A percentile compares a stretch with the other conserved stretches of the same genome.
phyloP scores from a whole-genome alignment of 1,284 basidiomycete genomes.

The Bjerkandera adusta region DNA sequence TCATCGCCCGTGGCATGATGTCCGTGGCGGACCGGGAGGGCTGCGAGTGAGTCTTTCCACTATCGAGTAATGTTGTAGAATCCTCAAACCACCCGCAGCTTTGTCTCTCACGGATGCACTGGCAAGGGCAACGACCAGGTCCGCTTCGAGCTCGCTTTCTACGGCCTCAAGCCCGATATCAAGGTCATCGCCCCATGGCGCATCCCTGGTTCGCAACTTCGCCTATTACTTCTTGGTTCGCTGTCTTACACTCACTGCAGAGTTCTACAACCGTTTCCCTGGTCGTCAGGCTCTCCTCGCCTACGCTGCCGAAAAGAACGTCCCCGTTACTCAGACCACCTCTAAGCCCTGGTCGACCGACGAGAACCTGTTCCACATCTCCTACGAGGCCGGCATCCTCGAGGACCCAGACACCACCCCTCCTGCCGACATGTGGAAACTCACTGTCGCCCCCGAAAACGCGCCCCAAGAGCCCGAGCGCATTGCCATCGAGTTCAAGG shows the following conservation, averaged over 20 bases:
- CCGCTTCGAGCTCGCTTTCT: constrained; percentile 98
- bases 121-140: constrained; percentile 99
- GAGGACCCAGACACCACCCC: constrained; percentile 97
- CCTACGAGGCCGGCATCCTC: constrained; percentile 98
- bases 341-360: constrained; percentile 99
- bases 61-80: not conserved
- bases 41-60: constrained; percentile 72
- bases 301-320: constrained; percentile 87
- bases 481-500: constrained; percentile 83
- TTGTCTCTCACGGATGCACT: constrained; percentile 97
- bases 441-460: constrained; percentile 82
- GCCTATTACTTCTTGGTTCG: not conserved
- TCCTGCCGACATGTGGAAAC: constrained; percentile 99
- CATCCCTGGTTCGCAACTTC: constrained; percentile 66
- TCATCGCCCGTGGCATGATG: constrained; percentile 99
- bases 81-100: constrained; percentile 47
- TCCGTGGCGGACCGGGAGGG: constrained; percentile 86
- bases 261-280: constrained; percentile 97
- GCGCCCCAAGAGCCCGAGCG: constrained; percentile 83
- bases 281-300: constrained; percentile 92
- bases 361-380: constrained; percentile 99
- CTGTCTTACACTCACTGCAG: constrained; percentile 37
- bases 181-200: constrained; percentile 99
- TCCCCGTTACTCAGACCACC: constrained; percentile 94
- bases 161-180: constrained; percentile 97